These are phyloP conservation scores for Incumbomyces delicatus DNA, from an alignment of 2,329 filamentous ascomycete genomes.

Conservation along the genomic window DNA sequence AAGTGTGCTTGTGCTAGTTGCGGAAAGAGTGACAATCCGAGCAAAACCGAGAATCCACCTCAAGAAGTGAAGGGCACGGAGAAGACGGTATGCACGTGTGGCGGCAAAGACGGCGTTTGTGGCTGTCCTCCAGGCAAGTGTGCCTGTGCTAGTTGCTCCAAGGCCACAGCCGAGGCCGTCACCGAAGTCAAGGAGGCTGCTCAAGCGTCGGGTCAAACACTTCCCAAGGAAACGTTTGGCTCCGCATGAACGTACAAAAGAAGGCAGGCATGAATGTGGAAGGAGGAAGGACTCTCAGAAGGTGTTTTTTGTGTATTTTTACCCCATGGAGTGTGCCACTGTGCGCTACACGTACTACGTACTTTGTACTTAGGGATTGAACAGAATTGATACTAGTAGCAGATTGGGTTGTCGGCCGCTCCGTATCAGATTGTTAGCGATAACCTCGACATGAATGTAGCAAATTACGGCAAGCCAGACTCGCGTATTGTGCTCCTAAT, in stretches of 20 bases:
- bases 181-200: constrained; percentile 20
- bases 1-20: constrained; percentile 31
- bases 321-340: not conserved
- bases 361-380: no score
- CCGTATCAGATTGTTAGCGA: no score
- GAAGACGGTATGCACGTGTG: constrained; percentile 34
- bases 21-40: constrained; percentile 16
- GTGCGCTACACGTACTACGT: not conserved
- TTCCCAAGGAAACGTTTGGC: constrained; percentile 12
- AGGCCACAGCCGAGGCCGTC: constrained; percentile 15
- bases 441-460: no score
- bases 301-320: not conserved
- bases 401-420: no score
- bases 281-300: not conserved
- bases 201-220: constrained; percentile 18
- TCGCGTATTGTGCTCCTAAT: no score
- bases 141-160: constrained; percentile 29
- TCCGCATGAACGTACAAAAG: not conserved
- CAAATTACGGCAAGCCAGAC: no score
- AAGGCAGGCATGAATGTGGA: not conserved
- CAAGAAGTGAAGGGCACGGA: constrained; percentile 26
- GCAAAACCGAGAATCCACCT: constrained; percentile 22
- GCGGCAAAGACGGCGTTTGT: constrained; percentile 28
- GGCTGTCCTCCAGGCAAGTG: constrained; percentile 31
- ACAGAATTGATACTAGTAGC: no score